Percentiles rank a stretch among this genome's conserved stretches.
Evolutionary conservation across 768 basidiomycete genomes (phyloP).

Genomic region (Clitopilus hobsonii): DNA sequence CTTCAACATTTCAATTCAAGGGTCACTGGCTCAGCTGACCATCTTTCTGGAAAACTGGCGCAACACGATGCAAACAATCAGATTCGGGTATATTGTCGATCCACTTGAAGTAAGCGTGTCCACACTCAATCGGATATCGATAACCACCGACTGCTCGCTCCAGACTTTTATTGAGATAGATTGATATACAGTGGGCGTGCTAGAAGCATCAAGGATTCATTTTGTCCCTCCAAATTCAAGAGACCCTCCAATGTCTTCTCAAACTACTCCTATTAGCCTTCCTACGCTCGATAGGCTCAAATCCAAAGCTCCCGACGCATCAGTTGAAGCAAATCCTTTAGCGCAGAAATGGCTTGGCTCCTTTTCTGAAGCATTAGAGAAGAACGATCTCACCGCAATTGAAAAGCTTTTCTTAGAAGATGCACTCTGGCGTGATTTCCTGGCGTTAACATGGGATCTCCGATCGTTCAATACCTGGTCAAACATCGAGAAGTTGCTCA

Average conservation of each 20-base stretch:
- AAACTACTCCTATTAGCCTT: background rate
- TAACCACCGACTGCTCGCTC: background rate
- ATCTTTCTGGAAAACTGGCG: background rate
- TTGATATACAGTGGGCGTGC: background rate
- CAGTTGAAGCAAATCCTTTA: conserved; percentile 5
- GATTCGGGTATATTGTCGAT: background rate
- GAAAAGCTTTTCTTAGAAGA: conserved; percentile 7
- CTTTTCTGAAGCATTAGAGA: conserved; percentile 8
- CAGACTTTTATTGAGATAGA: background rate
- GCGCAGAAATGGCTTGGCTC: conserved; percentile 16
- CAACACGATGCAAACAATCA: background rate
- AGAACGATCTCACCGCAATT: background rate
- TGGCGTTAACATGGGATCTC: conserved; percentile 11
- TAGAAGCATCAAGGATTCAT: background rate
- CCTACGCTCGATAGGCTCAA: conserved; percentile 12
- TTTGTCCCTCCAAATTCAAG: background rate
- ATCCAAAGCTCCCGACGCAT: conserved; percentile 1
- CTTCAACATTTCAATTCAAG: background rate
- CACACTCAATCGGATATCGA: background rate
- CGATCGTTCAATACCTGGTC: conserved; percentile 9
- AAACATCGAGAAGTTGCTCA: conserved; percentile 5
- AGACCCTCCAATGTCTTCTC: background rate
- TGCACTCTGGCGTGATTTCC: conserved; percentile 10
- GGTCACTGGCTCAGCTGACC: background rate
- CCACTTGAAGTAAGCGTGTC: background rate